Evolutionary conservation across 2,329 filamentous ascomycete species (phyloP).

Genomic region (Lasiodiplodia gonubiensis): DNA sequence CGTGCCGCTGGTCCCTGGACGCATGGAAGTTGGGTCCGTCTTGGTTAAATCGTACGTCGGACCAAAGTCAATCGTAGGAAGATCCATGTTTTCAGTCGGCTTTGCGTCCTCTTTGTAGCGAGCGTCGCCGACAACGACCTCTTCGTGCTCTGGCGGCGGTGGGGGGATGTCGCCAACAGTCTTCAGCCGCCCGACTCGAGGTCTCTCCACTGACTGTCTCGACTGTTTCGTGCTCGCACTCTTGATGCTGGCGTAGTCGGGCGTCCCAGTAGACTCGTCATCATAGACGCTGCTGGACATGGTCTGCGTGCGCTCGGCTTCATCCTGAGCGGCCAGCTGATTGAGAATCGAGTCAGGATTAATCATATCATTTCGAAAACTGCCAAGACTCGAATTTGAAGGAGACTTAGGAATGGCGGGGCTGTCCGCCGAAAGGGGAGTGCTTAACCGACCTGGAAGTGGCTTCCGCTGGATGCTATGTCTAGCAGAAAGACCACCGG

Average conservation of each 20-base stretch:
- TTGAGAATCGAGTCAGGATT: conserved; percentile 52
- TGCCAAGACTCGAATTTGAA: conserved; percentile 50
- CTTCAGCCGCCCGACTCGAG: conserved; percentile 79
- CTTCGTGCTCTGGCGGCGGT: conserved; percentile 46
- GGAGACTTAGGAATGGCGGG: conserved; percentile 41
- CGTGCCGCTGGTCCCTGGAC: conserved; percentile 62
- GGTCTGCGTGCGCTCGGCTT: conserved; percentile 39
- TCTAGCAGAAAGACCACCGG: conserved; percentile 16
- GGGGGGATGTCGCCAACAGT: conserved; percentile 65
- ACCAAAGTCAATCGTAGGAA: conserved; percentile 84
- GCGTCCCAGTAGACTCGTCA: conserved; percentile 67
- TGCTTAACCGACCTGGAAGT: conserved; percentile 50
- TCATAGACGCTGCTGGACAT: conserved; percentile 64
- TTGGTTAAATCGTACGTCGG: conserved; percentile 75
- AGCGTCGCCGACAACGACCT: conserved; percentile 55
- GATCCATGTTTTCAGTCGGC: conserved; percentile 53
- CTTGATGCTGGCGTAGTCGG: conserved; percentile 77
- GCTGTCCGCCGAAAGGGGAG: conserved; percentile 41
- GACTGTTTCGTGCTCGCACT: conserved; percentile 51
- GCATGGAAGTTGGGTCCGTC: conserved; percentile 54
- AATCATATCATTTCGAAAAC: conserved; percentile 52
- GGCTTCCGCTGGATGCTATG: conserved; percentile 44
- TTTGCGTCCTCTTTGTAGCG: conserved; percentile 46
- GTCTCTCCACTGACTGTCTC: conserved; percentile 57
- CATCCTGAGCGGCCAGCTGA: conserved; percentile 39